Evolutionary conservation across 192 early-diverging fungal species (phyloP).

Genomic region (Umbelopsis sp.): DNA sequence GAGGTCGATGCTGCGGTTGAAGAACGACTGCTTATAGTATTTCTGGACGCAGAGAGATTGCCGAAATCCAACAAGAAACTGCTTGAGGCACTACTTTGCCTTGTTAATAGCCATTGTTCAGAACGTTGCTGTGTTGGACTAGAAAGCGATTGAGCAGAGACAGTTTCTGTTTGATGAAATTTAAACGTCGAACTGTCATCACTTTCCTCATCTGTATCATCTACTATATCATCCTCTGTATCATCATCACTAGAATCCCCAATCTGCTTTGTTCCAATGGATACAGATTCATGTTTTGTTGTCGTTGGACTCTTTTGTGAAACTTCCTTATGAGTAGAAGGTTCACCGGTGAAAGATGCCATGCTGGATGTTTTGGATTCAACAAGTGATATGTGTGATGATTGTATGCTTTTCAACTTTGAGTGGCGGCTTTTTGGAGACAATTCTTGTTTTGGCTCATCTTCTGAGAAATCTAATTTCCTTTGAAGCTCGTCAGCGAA

Average conservation of each 20-base stretch:
- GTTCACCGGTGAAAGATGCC: neutral
- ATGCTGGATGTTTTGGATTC: neutral
- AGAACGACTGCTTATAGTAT: neutral
- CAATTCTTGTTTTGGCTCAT: neutral
- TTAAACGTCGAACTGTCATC: neutral
- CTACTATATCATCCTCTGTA: neutral
- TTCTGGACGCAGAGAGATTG: neutral
- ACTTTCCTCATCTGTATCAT: neutral
- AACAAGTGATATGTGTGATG: neutral
- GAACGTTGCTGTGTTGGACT: neutral
- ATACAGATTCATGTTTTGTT: neutral
- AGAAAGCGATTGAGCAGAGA: neutral
- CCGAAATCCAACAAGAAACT: conserved; percentile 9
- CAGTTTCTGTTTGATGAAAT: neutral
- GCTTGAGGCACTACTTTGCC: neutral
- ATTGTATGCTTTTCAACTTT: neutral
- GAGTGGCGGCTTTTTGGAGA: neutral
- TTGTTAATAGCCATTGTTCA: neutral
- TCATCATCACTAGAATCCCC: conserved; percentile 6
- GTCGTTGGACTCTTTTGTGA: neutral
- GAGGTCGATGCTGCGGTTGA: neutral
- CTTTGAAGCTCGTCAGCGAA: neutral
- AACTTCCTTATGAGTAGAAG: neutral
- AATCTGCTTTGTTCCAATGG: neutral
- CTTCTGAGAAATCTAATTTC: neutral